Conservation (phyloP, 2,329 filamentous ascomycete species). For the Xylariaceae sp. region DNA sequence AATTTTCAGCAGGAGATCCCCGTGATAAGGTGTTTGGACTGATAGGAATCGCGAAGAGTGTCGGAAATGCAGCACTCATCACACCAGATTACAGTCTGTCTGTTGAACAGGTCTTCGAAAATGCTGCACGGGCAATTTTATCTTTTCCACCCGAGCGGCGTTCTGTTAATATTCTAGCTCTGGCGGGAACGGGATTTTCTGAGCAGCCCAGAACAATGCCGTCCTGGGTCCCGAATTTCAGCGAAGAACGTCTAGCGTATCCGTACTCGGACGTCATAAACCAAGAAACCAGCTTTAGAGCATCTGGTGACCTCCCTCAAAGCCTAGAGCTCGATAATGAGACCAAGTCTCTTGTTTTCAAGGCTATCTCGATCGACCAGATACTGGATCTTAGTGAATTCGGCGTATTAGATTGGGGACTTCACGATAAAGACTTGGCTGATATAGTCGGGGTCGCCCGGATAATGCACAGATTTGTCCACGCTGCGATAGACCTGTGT, state of each 20-base stretch:
- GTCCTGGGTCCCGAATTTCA: conserved; percentile 21
- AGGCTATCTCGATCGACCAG: conserved; percentile 2
- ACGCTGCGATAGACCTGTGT: conserved; percentile 15
- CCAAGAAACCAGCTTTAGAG: not conserved
- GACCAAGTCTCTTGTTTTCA: conserved; percentile 8
- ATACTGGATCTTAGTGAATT: conserved; percentile 11
- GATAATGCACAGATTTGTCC: conserved; percentile 9
- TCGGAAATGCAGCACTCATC: not conserved
- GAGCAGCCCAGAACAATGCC: not conserved
- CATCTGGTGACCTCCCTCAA: conserved; percentile 12
- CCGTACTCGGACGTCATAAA: conserved; percentile 2
- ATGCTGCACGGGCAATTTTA: conserved; percentile 3
- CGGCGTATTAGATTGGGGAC: conserved; percentile 11
- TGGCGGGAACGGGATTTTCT: conserved; percentile 20
- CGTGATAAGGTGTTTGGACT: conserved; percentile 24
- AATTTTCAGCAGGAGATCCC: conserved; percentile 17
- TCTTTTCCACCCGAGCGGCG: conserved; percentile 1
- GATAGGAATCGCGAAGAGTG: conserved; percentile 12
- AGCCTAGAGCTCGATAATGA: not conserved
- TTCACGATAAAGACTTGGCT: not conserved
- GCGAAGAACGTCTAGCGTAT: conserved; percentile 13
- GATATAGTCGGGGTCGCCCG: conserved; percentile 3
- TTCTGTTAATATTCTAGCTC: conserved; percentile 15
- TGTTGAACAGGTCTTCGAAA: conserved; percentile 18
- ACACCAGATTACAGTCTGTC: conserved; percentile 20